Evolutionary conservation across 768 basidiomycete species (phyloP).

Genomic region (Macrolepiota fuliginosa): DNA sequence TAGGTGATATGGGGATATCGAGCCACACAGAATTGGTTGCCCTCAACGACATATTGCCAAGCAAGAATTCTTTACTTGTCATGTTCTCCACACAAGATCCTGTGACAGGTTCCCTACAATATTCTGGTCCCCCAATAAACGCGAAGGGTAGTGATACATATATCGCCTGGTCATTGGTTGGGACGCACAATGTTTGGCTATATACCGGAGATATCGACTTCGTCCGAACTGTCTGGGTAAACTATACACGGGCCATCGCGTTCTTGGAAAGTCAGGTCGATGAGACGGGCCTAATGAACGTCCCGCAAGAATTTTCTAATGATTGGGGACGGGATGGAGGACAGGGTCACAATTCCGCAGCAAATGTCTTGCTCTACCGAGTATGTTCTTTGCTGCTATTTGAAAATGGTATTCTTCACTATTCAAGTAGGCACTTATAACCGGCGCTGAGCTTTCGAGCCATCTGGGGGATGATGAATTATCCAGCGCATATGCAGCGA

Average conservation of each 20-base stretch:
- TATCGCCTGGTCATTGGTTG: constrained; percentile 49
- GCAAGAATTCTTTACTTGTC: constrained; percentile 45
- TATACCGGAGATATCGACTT: constrained; percentile 48
- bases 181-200: constrained; percentile 37
- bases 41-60: constrained; percentile 31
- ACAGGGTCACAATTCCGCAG: constrained; percentile 46
- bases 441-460: constrained; percentile 33
- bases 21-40: constrained; percentile 36
- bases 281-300: constrained; percentile 36
- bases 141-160: constrained; percentile 35
- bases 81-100: constrained; percentile 49
- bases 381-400: constrained; percentile 19
- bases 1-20: constrained; percentile 42
- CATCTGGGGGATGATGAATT: constrained; percentile 24
- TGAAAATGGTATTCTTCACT: background rate
- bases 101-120: constrained; percentile 8
- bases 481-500: constrained; percentile 24
- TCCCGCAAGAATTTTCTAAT: constrained; percentile 36
- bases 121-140: constrained; percentile 12
- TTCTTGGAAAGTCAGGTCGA: constrained; percentile 43
- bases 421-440: constrained; percentile 27
- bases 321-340: constrained; percentile 50
- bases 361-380: constrained; percentile 43
- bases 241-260: constrained; percentile 36
- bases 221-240: constrained; percentile 40